Evolutionary conservation across 768 basidiomycete genomes (phyloP).

Genomic region (Hypsizygus marmoreus): DNA sequence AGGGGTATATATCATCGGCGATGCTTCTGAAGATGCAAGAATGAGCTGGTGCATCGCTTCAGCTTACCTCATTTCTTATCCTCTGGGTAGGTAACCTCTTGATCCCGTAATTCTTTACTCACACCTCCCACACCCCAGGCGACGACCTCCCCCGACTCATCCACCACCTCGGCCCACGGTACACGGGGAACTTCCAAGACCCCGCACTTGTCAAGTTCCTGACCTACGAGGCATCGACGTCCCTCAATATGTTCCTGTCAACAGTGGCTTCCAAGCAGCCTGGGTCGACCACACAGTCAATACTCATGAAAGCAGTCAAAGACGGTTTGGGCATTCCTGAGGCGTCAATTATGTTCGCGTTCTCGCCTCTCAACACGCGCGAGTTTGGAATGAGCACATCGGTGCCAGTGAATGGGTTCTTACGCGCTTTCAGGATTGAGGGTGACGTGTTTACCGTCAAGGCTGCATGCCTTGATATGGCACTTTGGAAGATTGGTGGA

Average conservation of each 20-base stretch:
- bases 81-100: constrained; percentile 58
- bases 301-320: constrained; percentile 53
- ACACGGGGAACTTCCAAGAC: constrained; percentile 77
- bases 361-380: constrained; percentile 36
- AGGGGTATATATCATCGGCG: constrained; percentile 58
- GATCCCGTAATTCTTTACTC: neutral
- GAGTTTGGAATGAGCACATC: constrained; percentile 17
- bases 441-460: constrained; percentile 67
- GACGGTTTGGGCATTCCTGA: constrained; percentile 48
- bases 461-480: constrained; percentile 66
- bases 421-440: constrained; percentile 26
- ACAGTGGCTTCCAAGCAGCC: constrained; percentile 40
- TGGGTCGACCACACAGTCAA: constrained; percentile 23
- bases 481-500: constrained; percentile 84
- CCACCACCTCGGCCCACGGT: constrained; percentile 82
- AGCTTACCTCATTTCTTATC: constrained; percentile 57
- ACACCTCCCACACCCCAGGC: constrained; percentile 35
- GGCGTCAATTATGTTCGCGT: constrained; percentile 37
- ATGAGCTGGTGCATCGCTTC: constrained; percentile 75
- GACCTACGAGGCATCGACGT: constrained; percentile 84
- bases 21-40: constrained; percentile 39
- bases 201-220: constrained; percentile 68
- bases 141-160: constrained; percentile 75
- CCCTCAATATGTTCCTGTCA: constrained; percentile 76
- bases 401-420: constrained; percentile 20